Conservation (phyloP, 2,329 filamentous ascomycete species). For the Fusarium miscanthi region DNA sequence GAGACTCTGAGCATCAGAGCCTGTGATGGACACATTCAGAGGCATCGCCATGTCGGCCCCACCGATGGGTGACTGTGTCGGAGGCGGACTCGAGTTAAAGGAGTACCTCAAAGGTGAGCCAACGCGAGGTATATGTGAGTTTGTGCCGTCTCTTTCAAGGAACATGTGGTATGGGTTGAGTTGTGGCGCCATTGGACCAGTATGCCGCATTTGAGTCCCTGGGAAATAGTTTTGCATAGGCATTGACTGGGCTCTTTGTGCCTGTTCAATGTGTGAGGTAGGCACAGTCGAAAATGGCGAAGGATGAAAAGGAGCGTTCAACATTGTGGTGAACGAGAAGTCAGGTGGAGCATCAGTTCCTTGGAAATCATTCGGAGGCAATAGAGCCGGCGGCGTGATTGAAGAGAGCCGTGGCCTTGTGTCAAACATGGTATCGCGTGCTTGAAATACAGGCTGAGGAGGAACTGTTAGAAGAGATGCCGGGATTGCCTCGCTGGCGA, state of each 20-base stretch:
- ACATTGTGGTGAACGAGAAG: conserved; percentile 26
- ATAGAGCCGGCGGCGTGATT: conserved; percentile 28
- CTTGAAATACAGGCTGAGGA: not conserved
- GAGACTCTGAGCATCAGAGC: not conserved
- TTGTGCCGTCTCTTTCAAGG: conserved; percentile 14
- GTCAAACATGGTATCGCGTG: conserved; percentile 1
- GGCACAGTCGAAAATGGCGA: not conserved
- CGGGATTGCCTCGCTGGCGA: conserved; percentile 33
- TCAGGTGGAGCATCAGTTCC: conserved; percentile 1
- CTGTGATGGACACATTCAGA: not conserved
- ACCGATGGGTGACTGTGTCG: not conserved
- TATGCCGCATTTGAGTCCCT: not conserved
- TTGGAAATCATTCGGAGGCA: not conserved
- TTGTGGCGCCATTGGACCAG: conserved; percentile 8
- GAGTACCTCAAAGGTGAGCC: conserved; percentile 45
- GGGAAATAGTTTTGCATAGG: not conserved
- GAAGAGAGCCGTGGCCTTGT: conserved; percentile 44
- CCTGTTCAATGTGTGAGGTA: not conserved
- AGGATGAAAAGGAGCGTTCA: conserved; percentile 15
- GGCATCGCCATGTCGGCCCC: not conserved
- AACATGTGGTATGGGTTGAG: conserved; percentile 44
- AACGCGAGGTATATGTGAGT: conserved; percentile 39
- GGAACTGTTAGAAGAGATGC: not conserved
- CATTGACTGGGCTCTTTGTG: conserved; percentile 28
- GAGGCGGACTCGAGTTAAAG: conserved; percentile 13